Evolutionary conservation across 352 stramenopile genomes (phyloP).

Genomic region (Pythium oligandrum): DNA sequence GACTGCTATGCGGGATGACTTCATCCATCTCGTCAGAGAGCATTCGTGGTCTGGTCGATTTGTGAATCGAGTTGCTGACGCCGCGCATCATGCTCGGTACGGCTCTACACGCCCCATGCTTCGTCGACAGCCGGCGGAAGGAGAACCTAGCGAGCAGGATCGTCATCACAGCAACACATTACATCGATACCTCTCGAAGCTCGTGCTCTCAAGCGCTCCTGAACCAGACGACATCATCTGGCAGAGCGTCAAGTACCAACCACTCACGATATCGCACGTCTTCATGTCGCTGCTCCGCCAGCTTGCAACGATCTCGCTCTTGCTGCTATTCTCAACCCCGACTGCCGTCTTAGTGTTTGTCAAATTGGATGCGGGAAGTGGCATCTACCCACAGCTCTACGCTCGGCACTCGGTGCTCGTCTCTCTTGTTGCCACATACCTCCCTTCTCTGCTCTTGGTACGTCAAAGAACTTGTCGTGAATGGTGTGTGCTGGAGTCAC

Average conservation of each 20-base stretch:
- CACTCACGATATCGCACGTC: conserved; percentile 33
- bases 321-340: conserved; percentile 72
- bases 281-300: conserved; percentile 44
- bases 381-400: conserved; percentile 47
- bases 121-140: not conserved
- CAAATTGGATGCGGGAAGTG: conserved; percentile 65
- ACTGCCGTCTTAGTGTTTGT: conserved; percentile 81
- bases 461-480: conserved; percentile 1
- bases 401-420: conserved; percentile 42
- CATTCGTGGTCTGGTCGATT: conserved; percentile 35
- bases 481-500: too few relatives aligned
- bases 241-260: conserved; percentile 62
- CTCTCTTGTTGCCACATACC: conserved; percentile 59
- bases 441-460: conserved; percentile 71
- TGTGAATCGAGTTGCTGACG: conserved; percentile 31
- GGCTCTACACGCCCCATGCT: conserved; percentile 7
- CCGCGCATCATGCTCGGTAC: conserved; percentile 14
- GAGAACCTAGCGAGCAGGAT: too few relatives aligned
- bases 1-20: conserved; percentile 47
- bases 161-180: conserved; percentile 1
- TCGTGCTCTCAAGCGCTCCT: conserved; percentile 61
- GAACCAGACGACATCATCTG: conserved; percentile 79
- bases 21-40: conserved; percentile 42
- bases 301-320: conserved; percentile 37
- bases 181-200: conserved; percentile 23